Evolutionary conservation across 2,329 filamentous ascomycete species (phyloP).

Genomic region (Ophiosphaerella korrae): DNA sequence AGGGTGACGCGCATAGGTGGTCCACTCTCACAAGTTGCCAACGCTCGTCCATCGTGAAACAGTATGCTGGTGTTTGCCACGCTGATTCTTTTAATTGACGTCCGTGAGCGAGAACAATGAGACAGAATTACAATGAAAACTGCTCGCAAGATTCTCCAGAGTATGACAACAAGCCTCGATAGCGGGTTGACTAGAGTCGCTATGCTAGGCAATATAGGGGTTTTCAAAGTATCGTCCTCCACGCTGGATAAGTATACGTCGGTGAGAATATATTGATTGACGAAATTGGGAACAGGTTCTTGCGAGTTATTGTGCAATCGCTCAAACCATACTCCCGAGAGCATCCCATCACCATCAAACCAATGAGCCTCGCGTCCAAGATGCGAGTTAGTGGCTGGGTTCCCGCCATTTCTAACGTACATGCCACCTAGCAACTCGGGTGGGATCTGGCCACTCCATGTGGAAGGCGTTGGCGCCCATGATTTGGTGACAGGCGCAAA

Average conservation of each 20-base stretch:
- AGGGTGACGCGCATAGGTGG: slow-evolving; percentile 69
- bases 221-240: slow-evolving; percentile 53
- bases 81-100: slow-evolving; percentile 68
- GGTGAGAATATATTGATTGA: slow-evolving; percentile 72
- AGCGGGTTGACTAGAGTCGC: slow-evolving; percentile 66
- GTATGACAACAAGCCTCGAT: slow-evolving; percentile 58
- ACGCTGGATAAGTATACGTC: slow-evolving; percentile 66
- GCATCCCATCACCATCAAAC: slow-evolving; percentile 79
- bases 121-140: slow-evolving; percentile 64
- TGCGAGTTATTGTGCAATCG: slow-evolving; percentile 43
- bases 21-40: slow-evolving; percentile 74
- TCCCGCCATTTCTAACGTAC: slow-evolving; percentile 74
- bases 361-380: slow-evolving; percentile 69
- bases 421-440: slow-evolving; percentile 69
- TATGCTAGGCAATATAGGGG: slow-evolving; percentile 70
- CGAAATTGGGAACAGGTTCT: slow-evolving; percentile 64
- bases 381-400: slow-evolving; percentile 67
- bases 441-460: slow-evolving; percentile 64
- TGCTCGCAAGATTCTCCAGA: slow-evolving; percentile 61
- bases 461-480: slow-evolving; percentile 61
- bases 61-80: slow-evolving; percentile 71
- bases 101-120: slow-evolving; percentile 60
- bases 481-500: slow-evolving; percentile 69
- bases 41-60: slow-evolving; percentile 70
- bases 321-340: slow-evolving; percentile 68